Evolutionary conservation across 768 basidiomycete genomes (phyloP).

Genomic region (Candolleomyces aberdarensis): DNA sequence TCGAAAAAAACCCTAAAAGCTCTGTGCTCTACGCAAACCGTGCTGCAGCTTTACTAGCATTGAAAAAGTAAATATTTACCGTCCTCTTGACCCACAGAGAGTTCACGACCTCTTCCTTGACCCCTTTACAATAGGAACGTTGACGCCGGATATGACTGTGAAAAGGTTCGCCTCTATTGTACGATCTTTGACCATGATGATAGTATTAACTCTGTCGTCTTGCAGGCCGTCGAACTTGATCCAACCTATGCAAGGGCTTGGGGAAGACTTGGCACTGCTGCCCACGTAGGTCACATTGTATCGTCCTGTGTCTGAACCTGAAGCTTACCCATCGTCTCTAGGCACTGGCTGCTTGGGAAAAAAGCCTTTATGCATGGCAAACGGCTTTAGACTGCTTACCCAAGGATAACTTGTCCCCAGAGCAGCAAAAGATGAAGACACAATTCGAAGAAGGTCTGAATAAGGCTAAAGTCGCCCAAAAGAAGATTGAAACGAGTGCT

Average conservation of each 20-base stretch:
- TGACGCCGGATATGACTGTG: constrained; percentile 2
- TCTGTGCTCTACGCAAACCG: constrained; percentile 2
- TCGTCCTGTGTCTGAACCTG: not conserved
- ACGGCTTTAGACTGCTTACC: constrained; percentile 3
- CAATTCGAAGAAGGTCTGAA: not conserved
- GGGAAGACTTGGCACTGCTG: not conserved
- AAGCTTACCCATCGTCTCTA: not conserved
- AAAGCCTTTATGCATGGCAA: not conserved
- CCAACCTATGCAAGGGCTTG: constrained; percentile 4
- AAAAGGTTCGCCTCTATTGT: not conserved
- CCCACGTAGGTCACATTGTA: not conserved
- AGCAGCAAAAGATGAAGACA: not conserved
- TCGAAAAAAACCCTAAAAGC: constrained; percentile 3
- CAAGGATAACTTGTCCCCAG: not conserved
- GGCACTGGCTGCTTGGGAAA: not conserved
- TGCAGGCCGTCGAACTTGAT: constrained; percentile 5
- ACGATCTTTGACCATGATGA: too few relatives aligned
- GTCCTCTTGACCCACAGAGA: not conserved
- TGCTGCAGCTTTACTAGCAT: constrained; percentile 1
- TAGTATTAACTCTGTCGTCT: not conserved
- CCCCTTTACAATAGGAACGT: not conserved
- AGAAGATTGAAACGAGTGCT: not conserved
- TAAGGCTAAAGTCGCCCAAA: not conserved
- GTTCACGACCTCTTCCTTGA: too few relatives aligned
- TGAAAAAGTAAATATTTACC: not conserved